Evolutionary conservation across 257 asterid species (phyloP), one percentile per base, ranked within the genome.

Genomic region (Petunia axillaris): DNA sequence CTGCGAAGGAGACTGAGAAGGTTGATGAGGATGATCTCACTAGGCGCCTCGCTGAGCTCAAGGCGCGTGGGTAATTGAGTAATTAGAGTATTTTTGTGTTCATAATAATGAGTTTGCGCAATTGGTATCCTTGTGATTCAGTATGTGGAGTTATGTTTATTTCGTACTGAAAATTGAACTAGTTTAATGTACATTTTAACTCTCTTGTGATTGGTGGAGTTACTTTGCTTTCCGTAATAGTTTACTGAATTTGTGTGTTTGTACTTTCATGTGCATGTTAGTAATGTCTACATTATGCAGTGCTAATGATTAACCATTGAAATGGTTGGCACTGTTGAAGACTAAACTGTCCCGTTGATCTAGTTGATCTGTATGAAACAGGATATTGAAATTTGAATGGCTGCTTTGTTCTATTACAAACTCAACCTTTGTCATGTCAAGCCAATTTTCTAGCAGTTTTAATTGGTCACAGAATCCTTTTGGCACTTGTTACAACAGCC

Each of bases 21-120:
- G 98, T 89, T 7, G 99, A 92, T n/a, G 99, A 95, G 84, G 99
- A 91, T 38, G 97, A 95, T 71, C 93, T 95, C 48, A 66, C 92
- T 75, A 89, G 99, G 89, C 98, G 99, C 64, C 97, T 95, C 36
- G 98, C 99, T 0, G 99, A 95, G 86, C 94, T 95, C 63, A 93
- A 95, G 91, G 93, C 94, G 5, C 99, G 97, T 83, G 97, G 98
- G 4, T 95, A 87, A 90, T 70, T 70, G 77, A 48, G 59, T 16
- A 70, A 70, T 8, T 70, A 25, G 11, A 2, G 43, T 0, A 70
- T 35, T 70, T 46, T 70, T 39, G 36, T 70, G 77, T 70, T 70
- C 46, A 46, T 46, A 46, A 71, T 46, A 46, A 71, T 52, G 77
- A 71, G 60, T 43, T 44, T 71, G 62, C 43, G 6, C 77, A 71